Evolutionary conservation across 805 yeast species (phyloP), one percentile per base, ranked within the genome.

Genomic region (Starmera dryadoides): DNA sequence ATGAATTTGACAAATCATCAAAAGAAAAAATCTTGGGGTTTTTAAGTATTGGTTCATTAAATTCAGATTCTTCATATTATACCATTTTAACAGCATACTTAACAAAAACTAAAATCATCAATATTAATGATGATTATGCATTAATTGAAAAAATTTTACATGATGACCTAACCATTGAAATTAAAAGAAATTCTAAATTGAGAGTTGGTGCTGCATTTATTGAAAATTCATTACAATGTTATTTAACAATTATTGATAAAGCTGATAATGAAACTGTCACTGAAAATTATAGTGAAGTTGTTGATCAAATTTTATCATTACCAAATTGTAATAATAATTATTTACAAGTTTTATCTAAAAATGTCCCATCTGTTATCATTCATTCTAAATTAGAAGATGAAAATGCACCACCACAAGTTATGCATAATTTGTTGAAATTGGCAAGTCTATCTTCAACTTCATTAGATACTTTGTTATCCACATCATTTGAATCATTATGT

Each of bases 21-120:
- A 64, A 66, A 15, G 66, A 64, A 3, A 69, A 68, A 42, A 50
- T 83, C 10, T 34, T 64, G 1, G 69, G 60, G 0, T 69, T 79
- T 44, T 47, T 83, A 17, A 60, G 60, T 11, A 44, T 77, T 12
- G 83, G 87, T 0, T 73, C 76, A 2, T 64, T 79, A 35, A 67
- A 66, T 36, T 76, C 84, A 37, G 61, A 65, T 22, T 71, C 79
- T 0, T 45, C 60, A 0, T 81, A 77, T 50, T 83, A 75, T 46
- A 41, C 42, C 6, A 35, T 52, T 10, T 39, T 64, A 19, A 41
- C 42, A 10, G 30, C 39, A 5, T 50, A 60, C 22, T 46, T 56
- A 17, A 32, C 43, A 21, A 36, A 38, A 6, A 48, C 55, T 2
- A 23, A 39, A 2, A 29, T 46, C 0, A 43, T 51, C 4, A 37